A percentile compares a stretch with the other conserved stretches of the same genome.
These are phyloP conservation scores for Paramecium biaurelia DNA, from an alignment of 73 alveolate species.

Conservation along the genomic window DNA sequence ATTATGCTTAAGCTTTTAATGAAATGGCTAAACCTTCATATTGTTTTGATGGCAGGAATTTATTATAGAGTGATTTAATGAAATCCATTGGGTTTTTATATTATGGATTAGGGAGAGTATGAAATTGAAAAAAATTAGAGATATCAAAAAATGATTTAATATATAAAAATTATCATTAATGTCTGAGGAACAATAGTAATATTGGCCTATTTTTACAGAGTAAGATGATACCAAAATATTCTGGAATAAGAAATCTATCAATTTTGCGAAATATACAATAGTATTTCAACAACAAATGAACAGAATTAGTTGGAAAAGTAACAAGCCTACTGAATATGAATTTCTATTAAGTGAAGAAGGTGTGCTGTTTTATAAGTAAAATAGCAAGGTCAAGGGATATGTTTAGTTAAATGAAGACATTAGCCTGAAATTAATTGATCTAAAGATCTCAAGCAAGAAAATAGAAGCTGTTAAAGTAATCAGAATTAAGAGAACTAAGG, in stretches of 20 bases:
- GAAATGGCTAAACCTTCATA: slow-evolving; percentile 50
- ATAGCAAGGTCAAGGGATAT: neutral
- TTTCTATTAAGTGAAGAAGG: neutral
- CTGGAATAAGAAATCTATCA: neutral
- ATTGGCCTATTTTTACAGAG: slow-evolving; percentile 35
- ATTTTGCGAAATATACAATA: neutral
- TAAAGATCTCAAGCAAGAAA: neutral
- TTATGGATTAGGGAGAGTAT: slow-evolving; percentile 9
- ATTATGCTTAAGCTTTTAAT: neutral
- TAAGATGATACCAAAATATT: neutral
- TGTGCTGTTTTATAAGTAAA: neutral
- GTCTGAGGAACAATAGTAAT: neutral
- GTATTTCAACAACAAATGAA: neutral
- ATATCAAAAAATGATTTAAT: neutral
- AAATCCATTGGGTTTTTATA: slow-evolving; percentile 21
- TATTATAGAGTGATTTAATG: slow-evolving; percentile 6
- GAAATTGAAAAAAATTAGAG: neutral
- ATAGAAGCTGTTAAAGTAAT: neutral
- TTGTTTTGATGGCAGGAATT: slow-evolving; percentile 57
- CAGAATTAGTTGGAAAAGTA: neutral
- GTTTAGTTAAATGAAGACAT: neutral
- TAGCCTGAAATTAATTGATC: neutral
- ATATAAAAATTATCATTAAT: neutral
- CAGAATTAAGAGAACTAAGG: neutral
- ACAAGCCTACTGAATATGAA: slow-evolving; percentile 20